Base-by-base conservation (phyloP, 192 early-diverging fungal genomes). In the Phlyctochytrium arcticum region DNA sequence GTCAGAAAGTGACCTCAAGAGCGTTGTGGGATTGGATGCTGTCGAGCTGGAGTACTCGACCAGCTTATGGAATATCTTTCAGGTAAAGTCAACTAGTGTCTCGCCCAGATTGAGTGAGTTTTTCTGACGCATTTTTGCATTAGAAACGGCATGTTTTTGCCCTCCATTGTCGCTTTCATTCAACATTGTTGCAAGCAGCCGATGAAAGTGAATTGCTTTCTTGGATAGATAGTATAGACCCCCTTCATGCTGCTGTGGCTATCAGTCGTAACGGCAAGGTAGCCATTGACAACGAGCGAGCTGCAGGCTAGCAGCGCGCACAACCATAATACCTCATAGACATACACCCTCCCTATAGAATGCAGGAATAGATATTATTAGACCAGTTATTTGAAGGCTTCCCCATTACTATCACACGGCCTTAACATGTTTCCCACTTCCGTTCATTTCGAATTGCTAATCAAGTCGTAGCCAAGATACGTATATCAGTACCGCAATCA, bases 1-100 rank as follows among this genome's bases (percentile, higher is more conserved):
- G 19, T 73, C 72, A 2, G 89, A 91, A 60, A 66, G 60, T 6
- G 82, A 84, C n/a, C 82, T 92, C 55, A 74, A 87, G 29, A 82
- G 85, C 54, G 86, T 90, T n/a, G 80, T 93, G 51, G 89, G 89
- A 48, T 69, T 96, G 26, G 68, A 80, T n/a, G 81, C 86, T 27
- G 84, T 89, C 6, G 55, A 85, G 6, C 68, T 89, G 34, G 77
- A 80, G 54, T 81, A 87, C 67, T 80, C 82, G 26, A 67, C 58
- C 29, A 57, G 80, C 42, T 35, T 84, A 24, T 87, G 80, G 60
- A 74, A 80, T 48, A 77, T 89, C 67, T 58, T 86, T 33, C 70
- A 80, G 62, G 83, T 86, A 76, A 65, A 63, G 67, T 55, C 6
- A 15, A n/a, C 23, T 3, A 21, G 57, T 61, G 2, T 44, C 51